A percentile compares a stretch with the other conserved stretches of the same genome.
Evolutionary conservation across 148 eudicot species (phyloP).

Genomic region (Rhododendron griersonianum): DNA sequence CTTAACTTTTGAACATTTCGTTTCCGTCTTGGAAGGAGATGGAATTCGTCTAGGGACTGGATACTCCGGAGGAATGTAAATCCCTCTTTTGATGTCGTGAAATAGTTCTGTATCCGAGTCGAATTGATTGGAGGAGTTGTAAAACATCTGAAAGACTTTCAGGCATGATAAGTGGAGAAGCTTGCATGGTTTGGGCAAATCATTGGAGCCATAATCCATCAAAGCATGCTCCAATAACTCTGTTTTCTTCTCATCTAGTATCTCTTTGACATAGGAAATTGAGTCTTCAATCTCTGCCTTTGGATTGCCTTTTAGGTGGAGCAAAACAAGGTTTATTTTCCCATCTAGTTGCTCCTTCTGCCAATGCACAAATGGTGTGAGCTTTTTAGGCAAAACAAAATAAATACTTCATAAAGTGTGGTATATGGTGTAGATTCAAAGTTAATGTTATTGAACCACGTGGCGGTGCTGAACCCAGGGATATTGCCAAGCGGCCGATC

Average conservation of each 20-base stretch:
- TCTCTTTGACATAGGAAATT: background rate
- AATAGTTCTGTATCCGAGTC: conserved; percentile 26
- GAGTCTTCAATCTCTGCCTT: background rate
- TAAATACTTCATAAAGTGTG: background rate
- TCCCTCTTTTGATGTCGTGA: conserved; percentile 32
- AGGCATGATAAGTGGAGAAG: conserved; percentile 27
- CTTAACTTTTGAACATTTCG: background rate
- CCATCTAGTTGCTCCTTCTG: conserved; percentile 43
- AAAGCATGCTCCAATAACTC: conserved; percentile 30
- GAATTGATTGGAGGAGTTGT: conserved; percentile 24
- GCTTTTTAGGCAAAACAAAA: background rate
- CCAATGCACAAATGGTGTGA: background rate
- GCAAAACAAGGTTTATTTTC: conserved; percentile 31
- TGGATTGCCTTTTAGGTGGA: conserved; percentile 30
- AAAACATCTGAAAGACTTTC: conserved; percentile 45
- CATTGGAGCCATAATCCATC: conserved; percentile 7
- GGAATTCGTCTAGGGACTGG: background rate
- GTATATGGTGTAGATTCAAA: background rate
- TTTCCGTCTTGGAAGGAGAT: background rate
- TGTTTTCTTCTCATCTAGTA: conserved; percentile 11
- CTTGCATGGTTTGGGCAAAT: conserved; percentile 22
- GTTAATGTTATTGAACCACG: background rate
- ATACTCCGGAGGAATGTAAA: conserved; percentile 23
- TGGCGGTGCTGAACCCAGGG: too few relatives aligned
- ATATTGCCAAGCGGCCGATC: too few relatives aligned